These are phyloP conservation scores for Puya raimondii DNA, from an alignment of 176 grass and related monocot species.

Conservation along the genomic window DNA sequence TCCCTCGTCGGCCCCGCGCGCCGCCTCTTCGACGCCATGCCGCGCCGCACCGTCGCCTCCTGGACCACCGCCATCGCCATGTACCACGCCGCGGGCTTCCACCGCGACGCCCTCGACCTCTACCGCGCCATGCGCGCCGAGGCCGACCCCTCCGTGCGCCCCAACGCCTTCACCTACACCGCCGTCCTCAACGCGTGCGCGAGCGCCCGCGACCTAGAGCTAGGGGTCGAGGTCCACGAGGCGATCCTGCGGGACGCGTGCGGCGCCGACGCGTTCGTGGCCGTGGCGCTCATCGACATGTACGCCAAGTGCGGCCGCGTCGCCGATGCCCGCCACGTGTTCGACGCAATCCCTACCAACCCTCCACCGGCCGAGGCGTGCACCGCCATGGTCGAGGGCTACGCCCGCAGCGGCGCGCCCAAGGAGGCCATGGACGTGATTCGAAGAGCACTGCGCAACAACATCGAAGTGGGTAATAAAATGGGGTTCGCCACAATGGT, in stretches of 20 bases:
- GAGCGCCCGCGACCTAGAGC: conserved; percentile 7
- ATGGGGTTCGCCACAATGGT: conserved; percentile 18
- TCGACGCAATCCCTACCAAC: not conserved
- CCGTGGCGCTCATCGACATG: conserved; percentile 21
- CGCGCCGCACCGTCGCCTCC: conserved; percentile 2
- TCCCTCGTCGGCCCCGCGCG: not conserved
- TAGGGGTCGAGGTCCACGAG: conserved; percentile 9
- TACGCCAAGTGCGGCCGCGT: conserved; percentile 15
- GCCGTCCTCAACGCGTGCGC: conserved; percentile 13
- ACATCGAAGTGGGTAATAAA: not conserved
- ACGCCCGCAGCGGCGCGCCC: conserved; percentile 1
- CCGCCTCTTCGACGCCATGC: conserved; percentile 15
- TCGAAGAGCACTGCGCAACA: conserved; percentile 1
- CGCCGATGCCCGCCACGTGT: conserved; percentile 7
- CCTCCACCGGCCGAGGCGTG: conserved; percentile 6
- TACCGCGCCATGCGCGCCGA: conserved; percentile 5
- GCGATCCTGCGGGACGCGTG: conserved; percentile 7
- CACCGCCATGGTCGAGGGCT: conserved; percentile 23
- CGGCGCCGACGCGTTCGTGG: conserved; percentile 6
- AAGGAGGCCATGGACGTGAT: conserved; percentile 16
- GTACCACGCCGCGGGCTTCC: conserved; percentile 20
- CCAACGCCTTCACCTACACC: conserved; percentile 23
- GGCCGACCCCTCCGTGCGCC: not conserved
- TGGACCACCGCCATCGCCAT: conserved; percentile 21
- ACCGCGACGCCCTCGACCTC: conserved; percentile 7